Base-by-base conservation (phyloP, 2,329 filamentous ascomycete genomes). In the Trichoderma sp. region DNA sequence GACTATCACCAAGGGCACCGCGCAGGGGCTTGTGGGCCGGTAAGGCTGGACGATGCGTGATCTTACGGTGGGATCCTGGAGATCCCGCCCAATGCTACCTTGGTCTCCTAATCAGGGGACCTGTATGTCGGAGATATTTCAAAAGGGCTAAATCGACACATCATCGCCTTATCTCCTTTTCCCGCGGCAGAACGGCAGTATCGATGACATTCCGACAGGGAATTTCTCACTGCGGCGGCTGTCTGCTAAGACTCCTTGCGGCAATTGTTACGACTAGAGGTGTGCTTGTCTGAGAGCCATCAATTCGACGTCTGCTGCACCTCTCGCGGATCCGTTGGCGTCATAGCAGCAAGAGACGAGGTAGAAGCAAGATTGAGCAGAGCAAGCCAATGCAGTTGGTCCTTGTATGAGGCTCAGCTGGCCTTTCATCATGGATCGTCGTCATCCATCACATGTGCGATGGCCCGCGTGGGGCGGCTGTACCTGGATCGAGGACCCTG, bases 61-160 rank as follows among this genome's bases (percentile, higher is more conserved):
- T 70, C 58, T 70, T 64, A 64, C 23, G n/a, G 30, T 70, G 59
- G 47, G 59, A 70, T 70, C 32, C 68, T 62, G 50, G 50, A 43
- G 68, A 70, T 64, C 26, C 58, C 47, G 68, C 30, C 30, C 39
- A 64, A 55, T 70, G 43, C 68, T 57, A 70, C 68, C 30, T 57
- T 69, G n/a, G 39, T 12, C 55, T 32, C 20, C 66, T 34, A 32
- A 26, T 30, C 32, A 34, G 66, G 66, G 66, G n/a, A 69, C 39
- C 34, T 50, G 67, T 32, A 30, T 62, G 30, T 36, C 57, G 57
- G 67, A 53, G 57, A 61, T 68, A 50, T 36, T 50, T 13, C 28
- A 23, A 53, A 62, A 20, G 57, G 55, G 28, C 36, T 50, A 53
- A 62, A n/a, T 61, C 39, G 39, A n/a, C 57, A 53, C 23, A n/a